Conservation (phyloP, 2,329 filamentous ascomycete genomes). For the Pseudocercospora pini-densiflorae region DNA sequence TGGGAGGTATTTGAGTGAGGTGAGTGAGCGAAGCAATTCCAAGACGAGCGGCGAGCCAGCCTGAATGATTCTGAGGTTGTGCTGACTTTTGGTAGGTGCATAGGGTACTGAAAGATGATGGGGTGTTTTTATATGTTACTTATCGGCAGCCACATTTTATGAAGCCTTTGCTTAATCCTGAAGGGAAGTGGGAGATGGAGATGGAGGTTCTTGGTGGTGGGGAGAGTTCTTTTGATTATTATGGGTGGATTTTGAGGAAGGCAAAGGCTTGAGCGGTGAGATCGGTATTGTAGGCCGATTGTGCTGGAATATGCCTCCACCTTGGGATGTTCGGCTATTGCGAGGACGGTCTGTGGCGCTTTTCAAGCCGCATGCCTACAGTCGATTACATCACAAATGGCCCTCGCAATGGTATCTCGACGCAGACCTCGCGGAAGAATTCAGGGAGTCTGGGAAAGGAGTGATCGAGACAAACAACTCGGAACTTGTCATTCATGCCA, state of each 20-base stretch:
- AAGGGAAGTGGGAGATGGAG: conserved; percentile 51
- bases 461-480: too few species aligned
- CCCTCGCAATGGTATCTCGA: too few species aligned
- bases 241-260: conserved; percentile 50
- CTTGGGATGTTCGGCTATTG: too few species aligned
- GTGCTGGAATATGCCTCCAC: too few species aligned
- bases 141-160: conserved; percentile 62
- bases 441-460: too few species aligned
- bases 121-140: conserved; percentile 45
- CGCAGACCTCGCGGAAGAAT: too few species aligned
- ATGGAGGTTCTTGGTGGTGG: conserved; percentile 48
- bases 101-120: conserved; percentile 37
- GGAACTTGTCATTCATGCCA: too few species aligned
- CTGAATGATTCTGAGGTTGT: not conserved
- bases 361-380: too few species aligned
- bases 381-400: too few species aligned
- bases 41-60: too few species aligned
- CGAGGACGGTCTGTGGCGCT: too few species aligned
- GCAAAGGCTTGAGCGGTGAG: not conserved
- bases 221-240: conserved; percentile 55
- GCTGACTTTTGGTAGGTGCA: conserved; percentile 23
- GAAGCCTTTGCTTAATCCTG: conserved; percentile 50
- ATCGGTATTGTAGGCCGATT: too few species aligned
- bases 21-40: not conserved
- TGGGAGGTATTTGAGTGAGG: conserved; percentile 32